A percentile compares a stretch with the other conserved stretches of the same genome.
Evolutionary conservation across 176 grass and related monocot species (phyloP).

Genomic region (Oryza australiensis): DNA sequence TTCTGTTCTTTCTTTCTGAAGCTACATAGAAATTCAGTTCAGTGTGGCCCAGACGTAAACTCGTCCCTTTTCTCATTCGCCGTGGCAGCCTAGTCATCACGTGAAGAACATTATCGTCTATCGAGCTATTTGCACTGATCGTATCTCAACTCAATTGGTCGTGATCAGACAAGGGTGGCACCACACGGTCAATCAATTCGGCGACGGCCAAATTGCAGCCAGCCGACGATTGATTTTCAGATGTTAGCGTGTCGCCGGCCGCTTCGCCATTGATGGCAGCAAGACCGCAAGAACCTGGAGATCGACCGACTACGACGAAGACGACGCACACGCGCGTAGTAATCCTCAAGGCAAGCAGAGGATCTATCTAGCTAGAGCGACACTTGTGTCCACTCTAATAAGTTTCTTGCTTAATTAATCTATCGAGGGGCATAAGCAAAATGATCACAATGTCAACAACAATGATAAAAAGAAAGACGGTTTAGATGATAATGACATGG

Average conservation of each 20-base stretch:
- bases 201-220: neutral
- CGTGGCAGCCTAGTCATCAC: neutral
- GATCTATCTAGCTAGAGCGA: neutral
- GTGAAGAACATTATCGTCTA: neutral
- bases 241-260: neutral
- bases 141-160: neutral
- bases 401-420: neutral
- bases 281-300: neutral
- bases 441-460: neutral
- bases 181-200: neutral
- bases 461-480: neutral
- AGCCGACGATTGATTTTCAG: neutral
- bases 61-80: neutral
- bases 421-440: neutral
- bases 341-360: neutral
- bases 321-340: neutral
- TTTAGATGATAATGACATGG: neutral
- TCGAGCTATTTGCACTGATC: neutral
- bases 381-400: neutral
- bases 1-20: neutral
- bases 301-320: neutral
- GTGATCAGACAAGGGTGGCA: slow-evolving; percentile 1
- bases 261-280: neutral
- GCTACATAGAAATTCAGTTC: neutral
- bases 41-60: neutral